Conservation (phyloP, 148 eudicot species). For the Fagopyrum homotropicum region DNA sequence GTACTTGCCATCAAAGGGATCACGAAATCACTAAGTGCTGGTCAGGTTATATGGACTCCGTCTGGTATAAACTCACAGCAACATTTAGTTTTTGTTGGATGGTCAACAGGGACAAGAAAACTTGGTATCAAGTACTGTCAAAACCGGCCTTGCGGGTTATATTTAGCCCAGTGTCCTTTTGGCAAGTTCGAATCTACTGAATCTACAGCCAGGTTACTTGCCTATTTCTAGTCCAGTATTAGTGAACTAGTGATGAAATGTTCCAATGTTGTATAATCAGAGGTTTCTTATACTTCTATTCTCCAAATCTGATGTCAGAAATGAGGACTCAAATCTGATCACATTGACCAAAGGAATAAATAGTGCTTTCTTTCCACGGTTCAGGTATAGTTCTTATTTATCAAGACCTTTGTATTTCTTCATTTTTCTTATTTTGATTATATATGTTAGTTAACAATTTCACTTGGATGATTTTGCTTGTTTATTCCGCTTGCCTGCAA, state of each 20-base stretch:
- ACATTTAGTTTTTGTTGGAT: constrained; percentile 80
- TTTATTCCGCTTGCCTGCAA: background rate
- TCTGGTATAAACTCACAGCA: constrained; percentile 30
- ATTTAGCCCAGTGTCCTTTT: constrained; percentile 54
- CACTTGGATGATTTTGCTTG: background rate
- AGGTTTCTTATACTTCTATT: background rate
- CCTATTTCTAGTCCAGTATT: background rate
- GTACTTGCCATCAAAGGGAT: constrained; percentile 56
- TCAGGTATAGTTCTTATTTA: constrained; percentile 43
- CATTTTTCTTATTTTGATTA: background rate
- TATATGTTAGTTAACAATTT: background rate
- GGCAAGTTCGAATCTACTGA: constrained; percentile 23
- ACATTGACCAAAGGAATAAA: constrained; percentile 50
- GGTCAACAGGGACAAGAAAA: constrained; percentile 63
- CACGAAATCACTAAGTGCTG: constrained; percentile 58
- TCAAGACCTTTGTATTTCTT: background rate
- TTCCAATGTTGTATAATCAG: background rate
- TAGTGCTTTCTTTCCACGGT: constrained; percentile 75
- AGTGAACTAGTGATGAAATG: background rate
- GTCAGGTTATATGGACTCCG: constrained; percentile 91
- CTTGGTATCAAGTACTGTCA: constrained; percentile 77
- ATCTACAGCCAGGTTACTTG: constrained; percentile 24
- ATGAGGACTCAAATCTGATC: constrained; percentile 25
- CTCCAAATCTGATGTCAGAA: constrained; percentile 22
- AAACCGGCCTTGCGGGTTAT: constrained; percentile 78